Evolutionary conservation across 257 asterid genomes (phyloP).

Genomic region (Gardenia jasminoides): DNA sequence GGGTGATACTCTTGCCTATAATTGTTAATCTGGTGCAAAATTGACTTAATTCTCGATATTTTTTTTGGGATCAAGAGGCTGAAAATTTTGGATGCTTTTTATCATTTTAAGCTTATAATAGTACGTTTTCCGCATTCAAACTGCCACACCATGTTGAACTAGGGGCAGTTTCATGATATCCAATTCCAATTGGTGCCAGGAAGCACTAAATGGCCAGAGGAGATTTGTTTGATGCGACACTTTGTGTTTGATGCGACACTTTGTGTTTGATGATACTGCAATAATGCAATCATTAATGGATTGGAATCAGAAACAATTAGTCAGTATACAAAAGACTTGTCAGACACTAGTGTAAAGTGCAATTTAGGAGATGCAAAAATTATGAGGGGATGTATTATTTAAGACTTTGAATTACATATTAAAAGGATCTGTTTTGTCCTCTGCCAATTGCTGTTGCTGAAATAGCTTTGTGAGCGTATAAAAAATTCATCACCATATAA

Average conservation of each 20-base stretch:
- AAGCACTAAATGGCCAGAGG: not conserved
- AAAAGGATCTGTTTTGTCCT: not conserved
- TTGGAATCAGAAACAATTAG: not conserved
- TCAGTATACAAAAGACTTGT: not conserved
- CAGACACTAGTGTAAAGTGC: not conserved
- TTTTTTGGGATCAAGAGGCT: not conserved
- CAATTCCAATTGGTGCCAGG: not conserved
- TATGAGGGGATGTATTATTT: not conserved
- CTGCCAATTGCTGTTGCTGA: not conserved
- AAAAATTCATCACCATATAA: not conserved
- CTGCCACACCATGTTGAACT: not conserved
- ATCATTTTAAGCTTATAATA: not conserved
- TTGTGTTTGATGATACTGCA: not conserved
- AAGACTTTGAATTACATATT: no score
- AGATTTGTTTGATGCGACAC: no score
- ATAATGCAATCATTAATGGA: not conserved
- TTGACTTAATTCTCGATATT: not conserved
- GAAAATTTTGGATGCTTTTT: not conserved
- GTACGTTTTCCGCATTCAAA: not conserved
- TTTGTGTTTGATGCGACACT: not conserved
- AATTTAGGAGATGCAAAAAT: not conserved
- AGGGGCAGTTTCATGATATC: not conserved
- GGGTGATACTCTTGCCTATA: not conserved
- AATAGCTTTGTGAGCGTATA: not conserved
- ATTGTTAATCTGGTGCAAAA: not conserved